Evolutionary conservation across 2,329 filamentous ascomycete species (phyloP).

Genomic region (Chaetomiaceae sp.): DNA sequence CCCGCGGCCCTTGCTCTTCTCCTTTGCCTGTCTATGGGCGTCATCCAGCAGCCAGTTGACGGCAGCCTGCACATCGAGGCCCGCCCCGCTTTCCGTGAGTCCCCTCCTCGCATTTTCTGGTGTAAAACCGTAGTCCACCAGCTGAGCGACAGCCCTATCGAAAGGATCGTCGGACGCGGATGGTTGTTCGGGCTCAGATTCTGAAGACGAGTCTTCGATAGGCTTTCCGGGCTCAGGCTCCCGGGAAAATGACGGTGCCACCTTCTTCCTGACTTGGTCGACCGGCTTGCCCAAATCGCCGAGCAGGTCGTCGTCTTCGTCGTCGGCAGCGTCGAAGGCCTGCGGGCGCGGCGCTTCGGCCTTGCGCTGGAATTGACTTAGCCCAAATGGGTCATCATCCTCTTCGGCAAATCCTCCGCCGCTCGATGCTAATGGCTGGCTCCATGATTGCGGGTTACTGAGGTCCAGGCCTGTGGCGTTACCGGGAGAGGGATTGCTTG

Average conservation of each 20-base stretch:
- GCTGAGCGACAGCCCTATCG: slow-evolving; percentile 77
- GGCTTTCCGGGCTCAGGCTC: slow-evolving; percentile 51
- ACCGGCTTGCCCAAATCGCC: slow-evolving; percentile 62
- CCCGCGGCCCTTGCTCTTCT: slow-evolving; percentile 54
- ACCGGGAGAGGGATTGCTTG: slow-evolving; percentile 43
- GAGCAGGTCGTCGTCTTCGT: slow-evolving; percentile 64
- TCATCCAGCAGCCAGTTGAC: slow-evolving; percentile 88
- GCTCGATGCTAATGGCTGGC: slow-evolving; percentile 31
- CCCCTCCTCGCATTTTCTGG: slow-evolving; percentile 77
- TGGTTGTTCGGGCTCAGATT: slow-evolving; percentile 41
- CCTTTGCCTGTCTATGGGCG: slow-evolving; percentile 77
- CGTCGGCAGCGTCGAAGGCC: slow-evolving; percentile 47
- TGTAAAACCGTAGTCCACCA: slow-evolving; percentile 93
- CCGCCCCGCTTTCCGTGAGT: slow-evolving; percentile 72
- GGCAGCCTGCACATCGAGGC: slow-evolving; percentile 76
- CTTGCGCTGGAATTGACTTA: slow-evolving; percentile 58
- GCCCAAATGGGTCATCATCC: slow-evolving; percentile 85
- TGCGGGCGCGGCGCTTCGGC: slow-evolving; percentile 22
- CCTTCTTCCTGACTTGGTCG: slow-evolving; percentile 48
- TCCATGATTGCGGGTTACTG: slow-evolving; percentile 52
- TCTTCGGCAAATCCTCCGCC: slow-evolving; percentile 49
- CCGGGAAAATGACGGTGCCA: slow-evolving; percentile 26
- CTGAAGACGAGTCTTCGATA: slow-evolving; percentile 48
- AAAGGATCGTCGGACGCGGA: slow-evolving; percentile 55
- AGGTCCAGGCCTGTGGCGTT: slow-evolving; percentile 46